phyloP scores from a whole-genome alignment of 129 eudicot species.

The Escallonia herrerae region DNA sequence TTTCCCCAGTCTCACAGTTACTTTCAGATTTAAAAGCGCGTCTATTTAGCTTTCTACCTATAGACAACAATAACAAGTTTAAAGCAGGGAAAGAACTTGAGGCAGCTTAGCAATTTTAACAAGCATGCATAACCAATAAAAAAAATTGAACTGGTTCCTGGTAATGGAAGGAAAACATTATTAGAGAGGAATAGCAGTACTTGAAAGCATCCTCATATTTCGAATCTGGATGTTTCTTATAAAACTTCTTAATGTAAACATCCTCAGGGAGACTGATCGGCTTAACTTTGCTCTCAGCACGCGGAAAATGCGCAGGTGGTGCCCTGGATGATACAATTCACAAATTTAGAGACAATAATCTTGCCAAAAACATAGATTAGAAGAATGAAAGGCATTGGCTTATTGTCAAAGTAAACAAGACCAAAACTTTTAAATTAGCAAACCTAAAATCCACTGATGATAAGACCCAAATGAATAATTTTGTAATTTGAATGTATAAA shows the following conservation, averaged over 20 bases:
- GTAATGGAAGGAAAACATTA: conserved; percentile 4
- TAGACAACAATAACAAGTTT: not conserved
- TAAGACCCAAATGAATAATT: too few species aligned
- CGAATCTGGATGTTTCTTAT: too few species aligned
- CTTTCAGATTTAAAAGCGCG: not conserved
- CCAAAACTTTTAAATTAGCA: not conserved
- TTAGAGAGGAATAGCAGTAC: conserved; percentile 17
- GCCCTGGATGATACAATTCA: not conserved
- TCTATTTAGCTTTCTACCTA: not conserved
- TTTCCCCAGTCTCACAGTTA: not conserved
- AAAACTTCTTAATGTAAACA: too few species aligned
- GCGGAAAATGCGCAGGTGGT: not conserved
- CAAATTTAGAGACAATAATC: not conserved
- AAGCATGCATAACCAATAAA: not conserved
- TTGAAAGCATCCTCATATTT: conserved; percentile 10
- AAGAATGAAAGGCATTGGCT: too few species aligned
- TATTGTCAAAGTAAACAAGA: not conserved
- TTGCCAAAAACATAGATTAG: not conserved
- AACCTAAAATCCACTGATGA: not conserved
- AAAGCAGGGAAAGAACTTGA: not conserved
- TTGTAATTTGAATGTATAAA: too few species aligned
- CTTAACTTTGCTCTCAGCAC: not conserved
- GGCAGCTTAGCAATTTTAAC: not conserved
- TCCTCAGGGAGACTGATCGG: too few species aligned
- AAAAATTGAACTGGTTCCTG: not conserved